These are phyloP conservation scores for Mycena filopes DNA, from an alignment of 768 basidiomycete species.

Conservation along the genomic window DNA sequence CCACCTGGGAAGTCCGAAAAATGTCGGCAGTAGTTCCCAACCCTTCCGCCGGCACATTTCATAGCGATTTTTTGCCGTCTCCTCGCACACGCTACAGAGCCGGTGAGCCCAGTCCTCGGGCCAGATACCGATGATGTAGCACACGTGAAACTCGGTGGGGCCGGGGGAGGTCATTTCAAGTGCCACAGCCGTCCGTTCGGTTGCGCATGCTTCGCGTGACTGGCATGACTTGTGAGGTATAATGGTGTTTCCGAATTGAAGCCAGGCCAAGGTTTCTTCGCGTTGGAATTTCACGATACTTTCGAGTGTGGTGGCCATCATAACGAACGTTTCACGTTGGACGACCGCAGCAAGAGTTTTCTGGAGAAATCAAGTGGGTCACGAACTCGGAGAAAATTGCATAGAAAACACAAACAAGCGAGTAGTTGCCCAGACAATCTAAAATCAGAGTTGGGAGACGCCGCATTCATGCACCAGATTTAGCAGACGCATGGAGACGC, in stretches of 20 bases:
- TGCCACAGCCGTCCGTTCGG: not conserved
- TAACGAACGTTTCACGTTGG: too few relatives aligned
- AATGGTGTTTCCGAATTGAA: not conserved
- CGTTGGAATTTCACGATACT: not conserved
- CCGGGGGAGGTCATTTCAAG: too few relatives aligned
- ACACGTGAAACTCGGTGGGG: not conserved
- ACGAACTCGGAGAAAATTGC: too few relatives aligned
- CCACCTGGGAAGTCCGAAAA: too few relatives aligned
- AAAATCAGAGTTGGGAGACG: not conserved
- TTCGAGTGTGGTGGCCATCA: not conserved
- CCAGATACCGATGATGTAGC: not conserved
- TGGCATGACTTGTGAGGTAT: not conserved
- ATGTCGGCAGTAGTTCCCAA: constrained; percentile 12
- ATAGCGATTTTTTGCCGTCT: not conserved
- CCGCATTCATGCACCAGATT: constrained; percentile 9
- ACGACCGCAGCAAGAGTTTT: too few relatives aligned
- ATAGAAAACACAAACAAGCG: not conserved
- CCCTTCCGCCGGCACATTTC: not conserved
- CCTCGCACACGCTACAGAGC: not conserved
- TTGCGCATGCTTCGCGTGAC: not conserved
- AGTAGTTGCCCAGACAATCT: not conserved
- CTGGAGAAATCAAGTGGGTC: not conserved
- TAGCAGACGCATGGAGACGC: not conserved
- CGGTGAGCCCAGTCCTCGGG: not conserved
- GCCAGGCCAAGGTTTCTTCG: not conserved